phyloP scores from a whole-genome alignment of 176 grass and related monocot species.

The Aegilops speltoides region DNA sequence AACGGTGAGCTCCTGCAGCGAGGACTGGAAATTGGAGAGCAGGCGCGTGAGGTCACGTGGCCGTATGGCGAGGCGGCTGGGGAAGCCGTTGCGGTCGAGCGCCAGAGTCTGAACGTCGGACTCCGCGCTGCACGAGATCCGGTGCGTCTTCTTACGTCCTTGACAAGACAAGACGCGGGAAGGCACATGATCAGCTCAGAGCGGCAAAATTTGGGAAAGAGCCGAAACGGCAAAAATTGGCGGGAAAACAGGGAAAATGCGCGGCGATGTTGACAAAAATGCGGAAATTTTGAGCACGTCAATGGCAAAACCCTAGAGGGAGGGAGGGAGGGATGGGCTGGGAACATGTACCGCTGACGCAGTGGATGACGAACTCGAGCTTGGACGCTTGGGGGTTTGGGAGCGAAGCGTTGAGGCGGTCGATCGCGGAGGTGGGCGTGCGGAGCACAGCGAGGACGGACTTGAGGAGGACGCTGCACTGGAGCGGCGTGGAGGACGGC shows the following conservation, averaged over 20 bases:
- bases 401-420: conserved; percentile 55
- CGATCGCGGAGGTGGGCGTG: conserved; percentile 58
- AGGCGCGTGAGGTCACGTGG: conserved; percentile 72
- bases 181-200: neutral
- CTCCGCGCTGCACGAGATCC: conserved; percentile 78
- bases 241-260: conserved; percentile 9
- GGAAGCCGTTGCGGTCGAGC: conserved; percentile 57
- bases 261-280: neutral
- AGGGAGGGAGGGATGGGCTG: neutral
- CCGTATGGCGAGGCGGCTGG: conserved; percentile 66
- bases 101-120: conserved; percentile 67
- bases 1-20: conserved; percentile 87
- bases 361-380: conserved; percentile 80
- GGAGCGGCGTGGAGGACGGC: conserved; percentile 45
- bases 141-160: conserved; percentile 85
- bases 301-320: conserved; percentile 4
- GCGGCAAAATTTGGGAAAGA: neutral
- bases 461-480: conserved; percentile 88
- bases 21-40: conserved; percentile 94
- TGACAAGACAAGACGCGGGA: neutral
- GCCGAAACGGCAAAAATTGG: conserved; percentile 4
- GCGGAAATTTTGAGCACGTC: neutral
- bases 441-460: conserved; percentile 72
- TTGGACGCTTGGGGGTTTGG: conserved; percentile 59
- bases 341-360: conserved; percentile 55